Evolutionary conservation across 257 asterid species (phyloP), one percentile per base, ranked within the genome.

Genomic region (Solanum clarkiae): DNA sequence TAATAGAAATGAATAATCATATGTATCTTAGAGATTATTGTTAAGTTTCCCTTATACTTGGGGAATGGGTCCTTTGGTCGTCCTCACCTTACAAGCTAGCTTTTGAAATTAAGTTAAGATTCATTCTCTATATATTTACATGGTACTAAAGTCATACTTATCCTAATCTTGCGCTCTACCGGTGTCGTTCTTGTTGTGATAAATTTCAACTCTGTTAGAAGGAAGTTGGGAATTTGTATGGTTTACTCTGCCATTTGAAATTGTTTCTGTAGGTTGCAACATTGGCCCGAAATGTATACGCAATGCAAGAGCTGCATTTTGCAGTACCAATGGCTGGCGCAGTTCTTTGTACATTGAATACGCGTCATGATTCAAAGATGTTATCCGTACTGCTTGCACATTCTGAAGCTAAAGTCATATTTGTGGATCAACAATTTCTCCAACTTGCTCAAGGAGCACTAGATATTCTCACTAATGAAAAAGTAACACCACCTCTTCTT

Each of bases 301-400:
- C 90, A 47, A 82, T 89, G 88, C 89, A 89, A 51, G 91, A 89
- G 88, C 86, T 89, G 57, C 91, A 87, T 86, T 89, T 89, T 82
- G 91, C 90, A 2, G 90, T 89, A 45, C 91, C 91, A 45, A 89
- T 89, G 90, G 90, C 91, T 18, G 91, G 91, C 17, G 90, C 86
- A 24, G 80, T 89, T 62, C 51, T 89, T 14, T 89, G 90, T 56
- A 86, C 90, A 8, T 49, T 89, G 29, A 89, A 89, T 54, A 87
- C 84, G 4, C 87, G 91, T 44, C 89, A 87, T 3, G 90, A 89
- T 81, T 72, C 90, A 53, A n/a, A 75, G 9, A 89, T 87, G 91
- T 2, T 89, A 32, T 88, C 91, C 20, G 74, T 84, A 49, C 82
- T 89, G 1, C 72, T 89, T 24, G 36, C 49, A 29, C 91, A 89